These are phyloP conservation scores for Globisporangium polare DNA, from an alignment of 352 stramenopile genomes.

Conservation along the genomic window DNA sequence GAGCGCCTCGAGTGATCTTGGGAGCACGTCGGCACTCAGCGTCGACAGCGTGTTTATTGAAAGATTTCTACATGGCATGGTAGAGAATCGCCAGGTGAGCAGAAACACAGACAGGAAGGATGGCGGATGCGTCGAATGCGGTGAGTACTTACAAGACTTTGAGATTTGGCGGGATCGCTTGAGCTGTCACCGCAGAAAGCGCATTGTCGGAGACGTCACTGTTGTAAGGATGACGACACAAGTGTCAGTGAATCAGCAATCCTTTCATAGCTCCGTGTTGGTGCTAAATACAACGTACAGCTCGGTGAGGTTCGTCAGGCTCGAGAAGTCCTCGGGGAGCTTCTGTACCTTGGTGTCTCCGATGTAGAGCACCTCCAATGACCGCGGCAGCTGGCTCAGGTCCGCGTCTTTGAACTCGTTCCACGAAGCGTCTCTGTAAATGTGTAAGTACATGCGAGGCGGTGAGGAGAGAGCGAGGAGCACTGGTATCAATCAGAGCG, in stretches of 20 bases:
- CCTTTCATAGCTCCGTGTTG: too few relatives aligned
- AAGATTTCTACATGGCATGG: too few relatives aligned
- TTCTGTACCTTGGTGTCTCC: slow-evolving; percentile 14
- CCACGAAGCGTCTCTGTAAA: slow-evolving; percentile 31
- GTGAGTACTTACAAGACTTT: slow-evolving; percentile 9
- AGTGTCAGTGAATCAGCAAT: too few relatives aligned
- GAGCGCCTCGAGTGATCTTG: slow-evolving; percentile 8
- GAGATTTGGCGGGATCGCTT: slow-evolving; percentile 20
- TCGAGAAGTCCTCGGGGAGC: slow-evolving; percentile 21
- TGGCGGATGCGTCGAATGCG: too few relatives aligned
- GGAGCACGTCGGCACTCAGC: slow-evolving; percentile 5
- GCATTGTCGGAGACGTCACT: slow-evolving; percentile 16
- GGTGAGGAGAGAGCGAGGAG: too few relatives aligned
- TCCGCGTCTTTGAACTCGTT: slow-evolving; percentile 27
- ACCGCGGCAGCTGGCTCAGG: slow-evolving; percentile 22
- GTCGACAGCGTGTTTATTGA: slow-evolving; percentile 15
- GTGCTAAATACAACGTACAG: too few relatives aligned
- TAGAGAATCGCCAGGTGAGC: too few relatives aligned
- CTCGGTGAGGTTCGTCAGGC: slow-evolving; percentile 19
- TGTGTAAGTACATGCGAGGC: too few relatives aligned
- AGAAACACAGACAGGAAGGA: not conserved
- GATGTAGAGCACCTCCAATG: slow-evolving; percentile 25
- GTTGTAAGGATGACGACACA: too few relatives aligned
- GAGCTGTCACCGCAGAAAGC: slow-evolving; percentile 8
- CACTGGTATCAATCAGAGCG: too few relatives aligned